phyloP scores from a whole-genome alignment of 805 yeast species.

The Starmera caribaea region DNA sequence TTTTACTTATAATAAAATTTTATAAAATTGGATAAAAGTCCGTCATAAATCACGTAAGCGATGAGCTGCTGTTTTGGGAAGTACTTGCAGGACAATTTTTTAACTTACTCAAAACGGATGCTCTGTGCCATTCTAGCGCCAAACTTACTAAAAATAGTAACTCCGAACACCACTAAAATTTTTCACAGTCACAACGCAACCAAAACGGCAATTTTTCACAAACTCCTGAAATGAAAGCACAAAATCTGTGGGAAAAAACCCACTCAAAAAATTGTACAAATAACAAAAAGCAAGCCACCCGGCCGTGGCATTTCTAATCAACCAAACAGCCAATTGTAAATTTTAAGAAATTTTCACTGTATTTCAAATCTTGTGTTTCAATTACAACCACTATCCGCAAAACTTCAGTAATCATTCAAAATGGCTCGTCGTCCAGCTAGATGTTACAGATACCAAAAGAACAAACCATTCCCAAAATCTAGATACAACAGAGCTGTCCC shows the following conservation, averaged over 20 bases:
- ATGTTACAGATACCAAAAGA: constrained; percentile 99
- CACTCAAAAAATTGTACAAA: too few species aligned
- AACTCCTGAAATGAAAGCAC: background rate
- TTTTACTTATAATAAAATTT: too few species aligned
- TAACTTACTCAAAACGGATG: too few species aligned
- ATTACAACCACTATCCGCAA: background rate
- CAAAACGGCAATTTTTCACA: background rate
- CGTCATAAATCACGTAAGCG: too few species aligned
- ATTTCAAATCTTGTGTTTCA: background rate
- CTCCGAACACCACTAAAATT: background rate
- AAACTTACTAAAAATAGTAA: too few species aligned
- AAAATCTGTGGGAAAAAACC: too few species aligned
- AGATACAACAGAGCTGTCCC: constrained; percentile 99
- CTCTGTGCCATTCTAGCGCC: too few species aligned
- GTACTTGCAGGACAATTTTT: too few species aligned
- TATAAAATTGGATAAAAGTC: too few species aligned
- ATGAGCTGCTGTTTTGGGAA: too few species aligned
- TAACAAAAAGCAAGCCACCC: too few species aligned
- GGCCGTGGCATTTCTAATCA: background rate
- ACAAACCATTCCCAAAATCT: constrained; percentile 99
- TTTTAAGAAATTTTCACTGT: background rate
- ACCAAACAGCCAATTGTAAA: background rate
- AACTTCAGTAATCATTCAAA: constrained; percentile 33
- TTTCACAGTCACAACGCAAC: background rate
- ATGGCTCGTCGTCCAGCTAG: constrained; percentile 99